Conservation (phyloP, 148 eudicot genomes). For the Rhododendron ovatum region DNA sequence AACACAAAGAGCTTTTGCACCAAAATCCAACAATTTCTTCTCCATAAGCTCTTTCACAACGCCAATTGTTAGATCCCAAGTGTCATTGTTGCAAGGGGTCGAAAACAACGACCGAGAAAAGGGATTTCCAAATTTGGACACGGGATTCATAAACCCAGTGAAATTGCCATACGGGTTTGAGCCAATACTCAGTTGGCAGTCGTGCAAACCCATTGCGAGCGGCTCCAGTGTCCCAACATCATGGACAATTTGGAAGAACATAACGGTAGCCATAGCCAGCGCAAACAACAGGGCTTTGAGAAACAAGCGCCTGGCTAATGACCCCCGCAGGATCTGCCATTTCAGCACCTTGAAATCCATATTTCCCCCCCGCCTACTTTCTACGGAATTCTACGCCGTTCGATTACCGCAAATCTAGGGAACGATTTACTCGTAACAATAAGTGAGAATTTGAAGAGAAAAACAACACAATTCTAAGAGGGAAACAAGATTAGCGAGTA, state of each 20-base stretch:
- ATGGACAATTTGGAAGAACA: constrained; percentile 47
- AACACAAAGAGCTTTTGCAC: constrained; percentile 57
- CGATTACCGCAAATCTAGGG: constrained; percentile 10
- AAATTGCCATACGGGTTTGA: constrained; percentile 16
- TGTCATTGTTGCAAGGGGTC: constrained; percentile 24
- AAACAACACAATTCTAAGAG: constrained; percentile 1
- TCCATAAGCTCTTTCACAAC: constrained; percentile 61
- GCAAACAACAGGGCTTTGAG: constrained; percentile 46
- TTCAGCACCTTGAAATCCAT: constrained; percentile 52
- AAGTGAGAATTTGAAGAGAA: constrained; percentile 2
- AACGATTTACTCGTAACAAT: not conserved
- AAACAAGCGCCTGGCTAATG: constrained; percentile 48
- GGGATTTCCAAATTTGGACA: constrained; percentile 26
- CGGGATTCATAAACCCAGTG: constrained; percentile 28
- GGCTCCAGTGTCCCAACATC: constrained; percentile 40
- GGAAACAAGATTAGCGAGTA: constrained; percentile 49
- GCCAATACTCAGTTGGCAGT: constrained; percentile 36
- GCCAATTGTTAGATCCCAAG: constrained; percentile 41
- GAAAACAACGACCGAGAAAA: constrained; percentile 8
- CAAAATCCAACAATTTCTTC: constrained; percentile 45
- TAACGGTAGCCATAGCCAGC: constrained; percentile 39
- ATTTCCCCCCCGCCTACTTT: not conserved
- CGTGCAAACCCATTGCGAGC: constrained; percentile 18
- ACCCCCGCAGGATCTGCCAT: constrained; percentile 70
- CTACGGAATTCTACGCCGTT: not conserved